Percentiles rank a stretch among this genome's conserved stretches.
Evolutionary conservation across 352 stramenopile genomes (phyloP).

Genomic region (Pythium insidiosum): DNA sequence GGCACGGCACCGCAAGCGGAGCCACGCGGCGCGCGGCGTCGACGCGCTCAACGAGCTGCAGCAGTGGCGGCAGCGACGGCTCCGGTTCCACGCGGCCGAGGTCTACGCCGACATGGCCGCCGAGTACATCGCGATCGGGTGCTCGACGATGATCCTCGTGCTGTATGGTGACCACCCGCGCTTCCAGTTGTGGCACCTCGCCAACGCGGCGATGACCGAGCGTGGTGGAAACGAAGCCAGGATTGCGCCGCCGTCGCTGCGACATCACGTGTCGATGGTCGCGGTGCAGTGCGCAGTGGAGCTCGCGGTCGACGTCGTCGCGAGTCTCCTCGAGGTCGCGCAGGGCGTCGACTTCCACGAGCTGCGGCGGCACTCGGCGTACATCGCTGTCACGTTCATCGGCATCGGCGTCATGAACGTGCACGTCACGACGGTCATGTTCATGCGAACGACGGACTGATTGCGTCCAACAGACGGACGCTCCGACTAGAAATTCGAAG

Average conservation of each 20-base stretch:
- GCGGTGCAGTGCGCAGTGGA: slow-evolving; percentile 1
- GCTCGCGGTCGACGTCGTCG: slow-evolving; percentile 3
- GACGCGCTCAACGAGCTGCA: not conserved
- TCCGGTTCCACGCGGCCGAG: slow-evolving; percentile 6
- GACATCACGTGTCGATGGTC: not conserved
- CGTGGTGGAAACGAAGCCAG: too few relatives aligned
- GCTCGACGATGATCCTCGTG: slow-evolving; percentile 22
- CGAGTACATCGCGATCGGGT: slow-evolving; percentile 38
- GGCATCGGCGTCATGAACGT: not conserved
- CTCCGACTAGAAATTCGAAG: too few relatives aligned
- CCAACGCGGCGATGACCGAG: too few relatives aligned
- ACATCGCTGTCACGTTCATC: slow-evolving; percentile 1
- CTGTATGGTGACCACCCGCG: slow-evolving; percentile 23
- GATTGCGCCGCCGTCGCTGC: not conserved
- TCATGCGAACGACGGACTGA: too few relatives aligned
- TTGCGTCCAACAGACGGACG: too few relatives aligned
- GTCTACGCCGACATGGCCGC: slow-evolving; percentile 26
- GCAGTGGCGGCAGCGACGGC: slow-evolving; percentile 1
- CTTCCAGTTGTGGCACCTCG: slow-evolving; percentile 10
- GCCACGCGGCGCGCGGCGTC: too few relatives aligned
- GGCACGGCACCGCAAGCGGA: too few relatives aligned
- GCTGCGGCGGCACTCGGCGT: not conserved
- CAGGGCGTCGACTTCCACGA: not conserved
- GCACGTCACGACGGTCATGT: not conserved
- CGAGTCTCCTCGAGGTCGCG: slow-evolving; percentile 1